Percentiles rank a stretch among this genome's conserved stretches.
Conservation (phyloP, 805 yeast genomes). For the Cyberlindnera maclurae region DNA sequence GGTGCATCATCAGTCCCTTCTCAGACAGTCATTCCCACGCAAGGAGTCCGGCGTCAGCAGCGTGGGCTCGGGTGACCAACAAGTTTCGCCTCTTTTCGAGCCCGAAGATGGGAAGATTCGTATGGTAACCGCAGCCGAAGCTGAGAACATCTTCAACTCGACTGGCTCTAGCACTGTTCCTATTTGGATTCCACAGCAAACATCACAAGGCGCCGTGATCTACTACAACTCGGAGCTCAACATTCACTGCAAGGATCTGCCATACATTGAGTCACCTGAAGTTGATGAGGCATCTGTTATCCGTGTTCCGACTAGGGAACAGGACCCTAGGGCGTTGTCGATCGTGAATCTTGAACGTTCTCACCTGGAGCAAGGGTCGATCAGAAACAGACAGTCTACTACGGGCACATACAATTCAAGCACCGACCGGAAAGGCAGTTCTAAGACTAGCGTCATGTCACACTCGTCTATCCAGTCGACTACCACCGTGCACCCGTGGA, state of each 20-base stretch:
- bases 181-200: slow-evolving; percentile 58
- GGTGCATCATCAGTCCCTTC: slow-evolving; percentile 6
- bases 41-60: slow-evolving; percentile 37
- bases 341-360: slow-evolving; percentile 21
- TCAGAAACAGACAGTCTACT: slow-evolving; percentile 16
- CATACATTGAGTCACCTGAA: slow-evolving; percentile 37
- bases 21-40: slow-evolving; percentile 26
- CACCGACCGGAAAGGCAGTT: slow-evolving; percentile 9
- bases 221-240: slow-evolving; percentile 57
- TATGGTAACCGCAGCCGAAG: slow-evolving; percentile 29
- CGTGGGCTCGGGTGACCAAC: slow-evolving; percentile 1
- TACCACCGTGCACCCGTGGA: slow-evolving; percentile 22
- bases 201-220: slow-evolving; percentile 45
- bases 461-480: slow-evolving; percentile 16
- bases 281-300: slow-evolving; percentile 28
- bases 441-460: slow-evolving; percentile 9
- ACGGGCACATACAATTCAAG: neutral
- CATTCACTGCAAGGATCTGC: slow-evolving; percentile 51
- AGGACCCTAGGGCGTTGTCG: slow-evolving; percentile 10
- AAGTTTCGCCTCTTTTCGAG: slow-evolving; percentile 7
- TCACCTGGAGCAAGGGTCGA: slow-evolving; percentile 19
- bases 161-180: slow-evolving; percentile 30
- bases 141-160: slow-evolving; percentile 30
- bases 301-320: slow-evolving; percentile 8
- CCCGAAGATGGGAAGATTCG: slow-evolving; percentile 15